Conservation (phyloP, 306 rosid species). For the Adenanthera pavonina region DNA sequence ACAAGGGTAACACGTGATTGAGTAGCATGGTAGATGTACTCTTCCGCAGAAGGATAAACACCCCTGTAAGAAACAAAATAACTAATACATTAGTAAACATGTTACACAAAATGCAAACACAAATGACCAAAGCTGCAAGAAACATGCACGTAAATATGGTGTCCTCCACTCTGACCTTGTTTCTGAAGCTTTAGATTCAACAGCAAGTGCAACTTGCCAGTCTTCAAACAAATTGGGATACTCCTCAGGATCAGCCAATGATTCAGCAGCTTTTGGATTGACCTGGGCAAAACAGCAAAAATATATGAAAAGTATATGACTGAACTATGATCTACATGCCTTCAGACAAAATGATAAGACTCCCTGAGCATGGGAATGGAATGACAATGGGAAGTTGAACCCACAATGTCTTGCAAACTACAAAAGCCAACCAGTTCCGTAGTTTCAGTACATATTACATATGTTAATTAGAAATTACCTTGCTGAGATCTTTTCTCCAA, state of each 20-base stretch:
- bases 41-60: conserved; percentile 71
- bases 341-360: conserved; percentile 26
- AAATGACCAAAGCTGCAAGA: conserved; percentile 23
- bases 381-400: conserved; percentile 13
- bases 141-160: neutral
- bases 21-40: conserved; percentile 64
- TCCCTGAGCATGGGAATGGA: conserved; percentile 19
- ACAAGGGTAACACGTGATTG: conserved; percentile 77
- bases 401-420: conserved; percentile 22
- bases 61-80: conserved; percentile 59
- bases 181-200: conserved; percentile 77
- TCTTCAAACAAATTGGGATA: conserved; percentile 94
- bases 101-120: neutral
- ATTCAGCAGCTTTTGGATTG: conserved; percentile 94
- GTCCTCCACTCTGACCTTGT: conserved; percentile 61
- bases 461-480: conserved; percentile 56
- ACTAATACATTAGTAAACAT: conserved; percentile 33
- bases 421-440: conserved; percentile 19
- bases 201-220: conserved; percentile 96
- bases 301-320: conserved; percentile 3
- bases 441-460: conserved; percentile 5
- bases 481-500: conserved; percentile 94
- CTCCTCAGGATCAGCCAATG: conserved; percentile 98
- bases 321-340: neutral
- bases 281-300: conserved; percentile 58